Evolutionary conservation across 768 basidiomycete genomes (phyloP).

Genomic region (Lactarius sp.): DNA sequence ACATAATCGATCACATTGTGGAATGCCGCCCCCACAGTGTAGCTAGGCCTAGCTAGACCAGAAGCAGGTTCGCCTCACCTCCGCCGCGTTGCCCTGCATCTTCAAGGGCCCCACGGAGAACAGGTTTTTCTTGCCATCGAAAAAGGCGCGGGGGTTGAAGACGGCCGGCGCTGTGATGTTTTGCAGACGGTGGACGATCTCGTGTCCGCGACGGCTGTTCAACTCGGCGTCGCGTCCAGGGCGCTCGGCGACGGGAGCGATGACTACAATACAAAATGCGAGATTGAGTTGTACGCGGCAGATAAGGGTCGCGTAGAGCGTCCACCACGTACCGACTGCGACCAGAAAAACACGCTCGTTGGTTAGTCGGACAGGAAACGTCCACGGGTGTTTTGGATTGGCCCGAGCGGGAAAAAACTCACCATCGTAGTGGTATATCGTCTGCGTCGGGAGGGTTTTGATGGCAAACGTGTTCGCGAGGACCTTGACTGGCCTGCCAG

Average conservation of each 20-base stretch:
- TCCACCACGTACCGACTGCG: conserved; percentile 14
- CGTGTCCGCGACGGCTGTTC: conserved; percentile 18
- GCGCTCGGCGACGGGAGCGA: conserved; percentile 4
- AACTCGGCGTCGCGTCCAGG: conserved; percentile 15
- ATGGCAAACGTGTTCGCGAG: conserved; percentile 17
- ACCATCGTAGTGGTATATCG: conserved; percentile 21
- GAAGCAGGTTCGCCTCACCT: conserved; percentile 2
- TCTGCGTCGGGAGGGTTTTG: conserved; percentile 14
- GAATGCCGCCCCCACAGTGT: no score
- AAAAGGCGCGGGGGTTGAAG: conserved; percentile 22
- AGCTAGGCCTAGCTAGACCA: neutral
- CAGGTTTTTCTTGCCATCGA: conserved; percentile 23
- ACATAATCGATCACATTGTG: no score
- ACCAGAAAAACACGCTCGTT: neutral
- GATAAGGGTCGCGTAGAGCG: neutral
- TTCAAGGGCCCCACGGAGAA: conserved; percentile 18
- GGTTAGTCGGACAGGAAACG: neutral
- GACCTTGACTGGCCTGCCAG: conserved; percentile 18
- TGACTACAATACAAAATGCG: neutral
- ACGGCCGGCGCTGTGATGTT: conserved; percentile 8
- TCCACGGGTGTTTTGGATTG: neutral
- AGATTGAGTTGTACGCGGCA: neutral
- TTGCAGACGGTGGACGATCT: conserved; percentile 19
- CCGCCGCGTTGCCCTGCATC: conserved; percentile 19
- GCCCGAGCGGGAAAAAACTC: neutral